Percentiles rank a stretch among this genome's conserved stretches.
phyloP scores from a whole-genome alignment of 768 basidiomycete genomes.

The Collybiopsis confluens region DNA sequence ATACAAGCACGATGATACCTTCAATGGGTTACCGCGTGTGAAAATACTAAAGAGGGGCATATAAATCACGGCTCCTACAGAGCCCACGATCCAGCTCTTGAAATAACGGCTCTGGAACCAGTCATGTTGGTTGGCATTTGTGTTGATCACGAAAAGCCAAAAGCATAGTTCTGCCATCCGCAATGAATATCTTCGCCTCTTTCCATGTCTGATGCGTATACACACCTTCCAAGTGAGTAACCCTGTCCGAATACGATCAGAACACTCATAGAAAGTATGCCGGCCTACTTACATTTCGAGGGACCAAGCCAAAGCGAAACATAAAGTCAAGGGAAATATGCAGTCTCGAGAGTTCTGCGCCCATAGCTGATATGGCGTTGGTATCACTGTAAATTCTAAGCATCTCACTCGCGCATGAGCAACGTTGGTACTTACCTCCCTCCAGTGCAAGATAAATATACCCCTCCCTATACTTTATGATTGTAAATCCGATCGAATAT shows the following conservation, averaged over 20 bases:
- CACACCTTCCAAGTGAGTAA: constrained; percentile 77
- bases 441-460: constrained; percentile 38
- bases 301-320: constrained; percentile 65
- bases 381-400: constrained; percentile 42
- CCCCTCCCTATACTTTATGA: constrained; percentile 74
- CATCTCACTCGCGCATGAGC: too few species aligned
- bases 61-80: constrained; percentile 50
- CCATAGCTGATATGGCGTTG: constrained; percentile 65
- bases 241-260: constrained; percentile 32
- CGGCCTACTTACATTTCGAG: constrained; percentile 60
- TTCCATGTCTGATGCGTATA: neutral
- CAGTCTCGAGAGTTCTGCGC: constrained; percentile 34
- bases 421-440: constrained; percentile 42
- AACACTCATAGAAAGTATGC: neutral
- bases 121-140: constrained; percentile 56
- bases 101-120: constrained; percentile 82
- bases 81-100: constrained; percentile 68
- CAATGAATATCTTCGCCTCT: too few species aligned
- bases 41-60: constrained; percentile 71
- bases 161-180: constrained; percentile 83
- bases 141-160: constrained; percentile 79
- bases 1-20: too few species aligned
- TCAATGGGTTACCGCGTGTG: constrained; percentile 53
- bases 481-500: constrained; percentile 58
- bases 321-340: constrained; percentile 64